Percentiles rank a stretch among this genome's conserved stretches.
Evolutionary conservation across 495 filamentous ascomycete species (phyloP).

Genomic region (Hypoxylon lenormandii): DNA sequence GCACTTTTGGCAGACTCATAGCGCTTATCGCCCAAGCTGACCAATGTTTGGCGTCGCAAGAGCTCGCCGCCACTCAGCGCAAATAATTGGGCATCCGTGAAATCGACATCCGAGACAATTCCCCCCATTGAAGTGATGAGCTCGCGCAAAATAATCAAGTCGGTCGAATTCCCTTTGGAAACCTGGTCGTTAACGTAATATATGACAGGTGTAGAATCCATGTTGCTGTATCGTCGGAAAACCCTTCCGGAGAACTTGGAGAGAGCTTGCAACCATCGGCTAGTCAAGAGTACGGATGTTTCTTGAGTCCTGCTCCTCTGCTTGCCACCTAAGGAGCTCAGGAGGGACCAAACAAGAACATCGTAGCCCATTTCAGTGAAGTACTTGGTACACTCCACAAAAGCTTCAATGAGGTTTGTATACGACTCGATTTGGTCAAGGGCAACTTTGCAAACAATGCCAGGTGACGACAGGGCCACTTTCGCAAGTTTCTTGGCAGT

Average conservation of each 20-base stretch:
- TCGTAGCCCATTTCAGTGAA: conserved; percentile 94
- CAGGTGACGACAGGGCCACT: conserved; percentile 84
- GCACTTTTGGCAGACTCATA: conserved; percentile 72
- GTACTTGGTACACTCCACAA: conserved; percentile 92
- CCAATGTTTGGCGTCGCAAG: conserved; percentile 80
- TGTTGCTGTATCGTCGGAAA: conserved; percentile 81
- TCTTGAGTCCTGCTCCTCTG: conserved; percentile 81
- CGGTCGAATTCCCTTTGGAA: conserved; percentile 79
- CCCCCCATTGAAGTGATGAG: conserved; percentile 91
- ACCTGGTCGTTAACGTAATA: conserved; percentile 90
- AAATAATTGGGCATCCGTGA: conserved; percentile 85
- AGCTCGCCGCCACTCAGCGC: conserved; percentile 87
- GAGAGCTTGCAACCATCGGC: conserved; percentile 86
- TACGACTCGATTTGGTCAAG: conserved; percentile 90
- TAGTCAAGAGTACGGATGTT: conserved; percentile 83
- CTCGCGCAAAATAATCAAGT: conserved; percentile 88
- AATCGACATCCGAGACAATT: conserved; percentile 82
- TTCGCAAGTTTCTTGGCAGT: conserved; percentile 90
- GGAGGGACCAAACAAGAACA: conserved; percentile 86
- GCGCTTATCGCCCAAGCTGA: conserved; percentile 80
- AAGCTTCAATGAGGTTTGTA: conserved; percentile 88
- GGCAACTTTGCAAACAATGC: conserved; percentile 88
- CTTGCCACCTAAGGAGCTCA: conserved; percentile 80
- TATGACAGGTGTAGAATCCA: conserved; percentile 86
- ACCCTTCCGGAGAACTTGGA: conserved; percentile 87